A percentile compares a stretch with the other conserved stretches of the same genome.
phyloP scores from a whole-genome alignment of 2,329 filamentous ascomycete species.

The Fusarium subglutinans region DNA sequence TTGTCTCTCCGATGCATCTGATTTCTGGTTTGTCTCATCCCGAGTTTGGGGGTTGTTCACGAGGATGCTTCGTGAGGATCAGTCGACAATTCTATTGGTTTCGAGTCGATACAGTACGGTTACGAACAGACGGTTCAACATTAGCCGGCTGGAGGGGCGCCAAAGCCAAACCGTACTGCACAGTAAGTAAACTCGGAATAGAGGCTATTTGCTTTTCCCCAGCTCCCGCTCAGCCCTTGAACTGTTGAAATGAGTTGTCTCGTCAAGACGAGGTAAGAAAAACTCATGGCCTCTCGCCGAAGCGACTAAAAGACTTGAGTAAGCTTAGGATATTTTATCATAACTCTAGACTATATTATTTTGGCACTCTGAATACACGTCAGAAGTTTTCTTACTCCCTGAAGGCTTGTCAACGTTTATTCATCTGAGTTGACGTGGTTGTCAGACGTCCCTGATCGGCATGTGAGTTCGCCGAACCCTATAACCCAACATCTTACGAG shows the following conservation, averaged over 20 bases:
- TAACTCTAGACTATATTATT: neutral
- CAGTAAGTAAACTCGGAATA: neutral
- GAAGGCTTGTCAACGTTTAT: conserved; percentile 3
- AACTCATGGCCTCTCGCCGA: neutral
- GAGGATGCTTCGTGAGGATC: conserved; percentile 21
- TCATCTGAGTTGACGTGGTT: conserved; percentile 2
- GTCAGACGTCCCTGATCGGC: conserved; percentile 15
- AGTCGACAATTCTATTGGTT: neutral
- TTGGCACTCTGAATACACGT: neutral
- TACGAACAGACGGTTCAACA: neutral
- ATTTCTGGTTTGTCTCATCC: neutral
- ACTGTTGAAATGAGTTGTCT: conserved; percentile 4
- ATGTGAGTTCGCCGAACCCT: conserved; percentile 1
- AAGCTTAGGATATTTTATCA: neutral
- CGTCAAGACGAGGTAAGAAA: neutral
- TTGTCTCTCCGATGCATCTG: neutral
- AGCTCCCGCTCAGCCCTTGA: neutral
- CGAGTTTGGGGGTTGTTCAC: conserved; percentile 9
- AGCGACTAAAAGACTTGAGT: neutral
- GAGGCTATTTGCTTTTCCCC: conserved; percentile 13
- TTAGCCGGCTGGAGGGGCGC: neutral
- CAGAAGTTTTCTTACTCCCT: neutral
- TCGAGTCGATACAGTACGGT: neutral
- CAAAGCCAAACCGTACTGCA: conserved; percentile 4
- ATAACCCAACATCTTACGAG: neutral